Evolutionary conservation across 2,329 filamentous ascomycete species (phyloP).

Genomic region (Polychaeton citri): DNA sequence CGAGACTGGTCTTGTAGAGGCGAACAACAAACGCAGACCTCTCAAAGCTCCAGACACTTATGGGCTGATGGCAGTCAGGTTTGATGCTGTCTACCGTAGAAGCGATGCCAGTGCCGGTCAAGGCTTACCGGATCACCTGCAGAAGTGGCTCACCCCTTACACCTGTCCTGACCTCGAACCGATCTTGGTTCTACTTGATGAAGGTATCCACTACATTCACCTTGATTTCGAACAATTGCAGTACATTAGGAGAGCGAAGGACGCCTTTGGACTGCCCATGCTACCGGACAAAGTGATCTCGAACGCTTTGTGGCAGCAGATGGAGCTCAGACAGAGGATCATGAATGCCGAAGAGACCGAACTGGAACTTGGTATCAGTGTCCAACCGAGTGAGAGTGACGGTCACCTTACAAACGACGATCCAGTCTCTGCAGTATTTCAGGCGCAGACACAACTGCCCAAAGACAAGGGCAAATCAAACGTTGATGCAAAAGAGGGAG

Average conservation of each 20-base stretch:
- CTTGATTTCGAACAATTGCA: constrained; percentile 46
- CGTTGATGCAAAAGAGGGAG: too few relatives aligned
- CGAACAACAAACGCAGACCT: constrained; percentile 27
- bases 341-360: constrained; percentile 38
- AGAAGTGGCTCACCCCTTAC: constrained; percentile 38
- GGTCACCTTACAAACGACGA: constrained; percentile 17
- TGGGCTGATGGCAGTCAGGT: constrained; percentile 38
- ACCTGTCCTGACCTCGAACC: constrained; percentile 42
- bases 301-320: constrained; percentile 44
- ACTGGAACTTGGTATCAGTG: constrained; percentile 40
- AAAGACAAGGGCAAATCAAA: constrained; percentile 34
- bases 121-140: constrained; percentile 31
- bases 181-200: constrained; percentile 41
- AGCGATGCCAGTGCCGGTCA: constrained; percentile 24
- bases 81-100: constrained; percentile 39
- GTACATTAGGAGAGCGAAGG: constrained; percentile 37
- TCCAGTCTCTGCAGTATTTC: background rate
- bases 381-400: constrained; percentile 13
- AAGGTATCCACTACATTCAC: constrained; percentile 48
- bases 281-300: constrained; percentile 42
- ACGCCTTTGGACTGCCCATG: constrained; percentile 41
- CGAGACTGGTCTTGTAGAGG: constrained; percentile 34
- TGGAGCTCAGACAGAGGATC: constrained; percentile 42
- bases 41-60: constrained; percentile 35
- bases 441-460: background rate